Evolutionary conservation across 2,329 filamentous ascomycete genomes (phyloP).

Genomic region (Penicillium vulpinum): DNA sequence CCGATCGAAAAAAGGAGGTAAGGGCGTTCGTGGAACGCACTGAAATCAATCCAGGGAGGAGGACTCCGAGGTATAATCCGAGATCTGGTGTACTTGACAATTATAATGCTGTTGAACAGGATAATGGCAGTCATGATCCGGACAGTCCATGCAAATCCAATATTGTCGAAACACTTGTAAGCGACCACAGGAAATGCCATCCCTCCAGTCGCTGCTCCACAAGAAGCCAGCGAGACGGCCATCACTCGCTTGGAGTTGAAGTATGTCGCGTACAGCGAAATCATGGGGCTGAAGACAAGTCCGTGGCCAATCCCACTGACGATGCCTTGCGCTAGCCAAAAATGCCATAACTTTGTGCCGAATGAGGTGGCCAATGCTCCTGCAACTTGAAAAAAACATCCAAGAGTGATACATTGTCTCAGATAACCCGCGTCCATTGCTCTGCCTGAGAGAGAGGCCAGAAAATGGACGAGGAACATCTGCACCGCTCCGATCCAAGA

Average conservation of each 20-base stretch:
- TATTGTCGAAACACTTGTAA: conserved; percentile 39
- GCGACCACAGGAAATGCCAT: conserved; percentile 49
- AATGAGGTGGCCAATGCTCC: conserved; percentile 52
- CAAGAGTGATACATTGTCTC: conserved; percentile 16
- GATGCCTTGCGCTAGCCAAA: conserved; percentile 50
- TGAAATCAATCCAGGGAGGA: conserved; percentile 58
- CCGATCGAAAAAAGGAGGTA: conserved; percentile 12
- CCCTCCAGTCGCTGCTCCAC: conserved; percentile 42
- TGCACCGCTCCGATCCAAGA: conserved; percentile 52
- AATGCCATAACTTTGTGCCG: conserved; percentile 49
- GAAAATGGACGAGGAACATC: conserved; percentile 44
- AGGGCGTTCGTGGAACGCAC: conserved; percentile 42
- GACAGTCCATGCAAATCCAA: conserved; percentile 52
- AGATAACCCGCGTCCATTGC: conserved; percentile 47
- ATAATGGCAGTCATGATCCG: conserved; percentile 51
- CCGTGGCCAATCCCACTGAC: conserved; percentile 46
- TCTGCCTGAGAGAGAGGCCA: conserved; percentile 45
- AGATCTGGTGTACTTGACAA: conserved; percentile 38
- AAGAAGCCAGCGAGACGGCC: conserved; percentile 40
- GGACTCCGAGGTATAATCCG: conserved; percentile 48
- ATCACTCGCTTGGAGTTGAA: conserved; percentile 41
- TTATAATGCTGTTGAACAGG: conserved; percentile 33
- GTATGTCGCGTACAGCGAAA: conserved; percentile 44
- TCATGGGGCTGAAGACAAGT: conserved; percentile 41
- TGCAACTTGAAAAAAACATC: conserved; percentile 27